Evolutionary conservation across 2,329 filamentous ascomycete genomes (phyloP).

Genomic region (Neodidymelliopsis sp.): DNA sequence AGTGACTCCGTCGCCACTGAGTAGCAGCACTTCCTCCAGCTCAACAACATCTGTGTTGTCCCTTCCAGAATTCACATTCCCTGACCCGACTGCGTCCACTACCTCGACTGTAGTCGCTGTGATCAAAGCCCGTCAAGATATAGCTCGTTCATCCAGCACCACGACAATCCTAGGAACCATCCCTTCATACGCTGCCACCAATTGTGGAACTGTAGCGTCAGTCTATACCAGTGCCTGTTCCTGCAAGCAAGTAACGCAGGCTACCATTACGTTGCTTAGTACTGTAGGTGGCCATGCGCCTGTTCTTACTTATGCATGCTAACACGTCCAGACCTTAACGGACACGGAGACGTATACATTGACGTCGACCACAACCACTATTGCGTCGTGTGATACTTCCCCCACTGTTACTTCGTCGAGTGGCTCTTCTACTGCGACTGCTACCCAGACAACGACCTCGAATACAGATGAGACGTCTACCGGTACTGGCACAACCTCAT

Average conservation of each 20-base stretch:
- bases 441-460: neutral
- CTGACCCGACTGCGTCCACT: neutral
- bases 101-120: neutral
- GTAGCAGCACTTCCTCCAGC: neutral
- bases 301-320: neutral
- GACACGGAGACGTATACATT: constrained; percentile 12
- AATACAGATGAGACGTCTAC: constrained; percentile 4
- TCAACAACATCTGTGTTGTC: neutral
- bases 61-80: neutral
- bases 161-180: constrained; percentile 28
- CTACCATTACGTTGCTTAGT: constrained; percentile 23
- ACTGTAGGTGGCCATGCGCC: constrained; percentile 25
- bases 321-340: constrained; percentile 21
- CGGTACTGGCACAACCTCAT: neutral
- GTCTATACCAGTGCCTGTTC: constrained; percentile 38
- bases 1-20: neutral
- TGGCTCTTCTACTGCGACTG: constrained; percentile 13
- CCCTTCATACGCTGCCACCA: constrained; percentile 33
- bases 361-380: neutral
- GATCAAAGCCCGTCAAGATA: constrained; percentile 1
- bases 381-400: constrained; percentile 16
- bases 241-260: constrained; percentile 32
- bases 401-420: constrained; percentile 19
- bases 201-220: constrained; percentile 17
- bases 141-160: constrained; percentile 2